phyloP scores from a whole-genome alignment of 2,329 filamentous ascomycete genomes.

The Aureobasidium sp. region DNA sequence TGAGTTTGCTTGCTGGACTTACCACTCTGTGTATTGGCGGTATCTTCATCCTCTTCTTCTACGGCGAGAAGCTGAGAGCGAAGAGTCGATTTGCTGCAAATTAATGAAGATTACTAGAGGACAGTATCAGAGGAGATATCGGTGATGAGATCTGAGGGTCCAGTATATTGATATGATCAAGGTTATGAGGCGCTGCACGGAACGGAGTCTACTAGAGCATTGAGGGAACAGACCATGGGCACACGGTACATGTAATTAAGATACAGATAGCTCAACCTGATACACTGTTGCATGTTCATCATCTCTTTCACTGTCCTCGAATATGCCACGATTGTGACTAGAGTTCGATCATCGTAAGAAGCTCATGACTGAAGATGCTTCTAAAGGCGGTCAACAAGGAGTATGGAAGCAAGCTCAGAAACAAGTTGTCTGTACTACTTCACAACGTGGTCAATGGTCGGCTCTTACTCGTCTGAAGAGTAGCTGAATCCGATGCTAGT shows the following conservation, averaged over 20 bases:
- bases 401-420: too few relatives aligned
- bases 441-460: too few relatives aligned
- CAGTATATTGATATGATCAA: neutral
- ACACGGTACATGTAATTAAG: neutral
- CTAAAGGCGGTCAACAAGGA: too few relatives aligned
- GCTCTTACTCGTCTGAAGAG: too few relatives aligned
- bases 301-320: neutral
- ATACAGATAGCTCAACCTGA: too few relatives aligned
- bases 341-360: too few relatives aligned
- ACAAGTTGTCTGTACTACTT: too few relatives aligned
- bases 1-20: conserved; percentile 59
- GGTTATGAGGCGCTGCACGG: too few relatives aligned
- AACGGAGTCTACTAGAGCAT: neutral
- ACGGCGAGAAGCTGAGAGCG: conserved; percentile 57
- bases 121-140: too few relatives aligned
- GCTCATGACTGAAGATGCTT: too few relatives aligned
- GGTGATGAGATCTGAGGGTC: neutral
- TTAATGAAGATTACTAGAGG: too few relatives aligned
- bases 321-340: neutral
- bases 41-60: conserved; percentile 65
- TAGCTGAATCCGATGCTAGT: too few relatives aligned
- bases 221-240: neutral
- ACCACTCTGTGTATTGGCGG: conserved; percentile 38
- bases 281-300: neutral
- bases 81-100: conserved; percentile 25